A percentile compares a stretch with the other conserved stretches of the same genome.
These are phyloP conservation scores for Phytophthora sansomeana DNA, from an alignment of 352 stramenopile genomes.

Conservation along the genomic window DNA sequence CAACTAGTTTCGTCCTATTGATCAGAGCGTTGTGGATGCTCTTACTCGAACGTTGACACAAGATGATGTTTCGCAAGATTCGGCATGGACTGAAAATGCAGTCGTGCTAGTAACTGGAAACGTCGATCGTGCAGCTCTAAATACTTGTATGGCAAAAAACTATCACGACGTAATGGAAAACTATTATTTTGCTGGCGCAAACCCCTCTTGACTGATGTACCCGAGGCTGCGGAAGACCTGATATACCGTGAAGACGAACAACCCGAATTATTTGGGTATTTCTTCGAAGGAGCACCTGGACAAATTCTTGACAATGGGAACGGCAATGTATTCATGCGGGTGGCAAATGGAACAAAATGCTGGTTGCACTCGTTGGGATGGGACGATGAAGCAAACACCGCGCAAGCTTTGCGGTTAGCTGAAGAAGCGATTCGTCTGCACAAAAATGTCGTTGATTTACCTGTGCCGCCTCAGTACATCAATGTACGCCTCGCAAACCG, in stretches of 20 bases:
- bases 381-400: background rate
- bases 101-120: conserved; percentile 11
- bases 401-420: background rate
- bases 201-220: background rate
- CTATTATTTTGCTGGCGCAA: conserved; percentile 1
- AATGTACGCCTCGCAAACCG: background rate
- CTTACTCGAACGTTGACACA: conserved; percentile 3
- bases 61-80: conserved; percentile 1
- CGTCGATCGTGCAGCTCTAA: conserved; percentile 4
- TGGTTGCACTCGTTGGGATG: conserved; percentile 1
- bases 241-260: conserved; percentile 10
- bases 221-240: conserved; percentile 1
- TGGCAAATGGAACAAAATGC: conserved; percentile 16
- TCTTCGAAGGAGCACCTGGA: background rate
- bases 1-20: background rate
- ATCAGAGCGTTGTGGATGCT: background rate
- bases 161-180: background rate
- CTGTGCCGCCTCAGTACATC: background rate
- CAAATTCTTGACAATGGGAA: conserved; percentile 28
- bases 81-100: background rate
- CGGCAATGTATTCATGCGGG: conserved; percentile 8
- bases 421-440: background rate
- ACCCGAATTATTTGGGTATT: conserved; percentile 21
- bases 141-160: conserved; percentile 1
- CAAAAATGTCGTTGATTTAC: background rate